Percentiles rank a stretch among this genome's conserved stretches.
Conservation (phyloP, 1,139 yeast genomes). For the Suzukiozyma palmioleophila region DNA sequence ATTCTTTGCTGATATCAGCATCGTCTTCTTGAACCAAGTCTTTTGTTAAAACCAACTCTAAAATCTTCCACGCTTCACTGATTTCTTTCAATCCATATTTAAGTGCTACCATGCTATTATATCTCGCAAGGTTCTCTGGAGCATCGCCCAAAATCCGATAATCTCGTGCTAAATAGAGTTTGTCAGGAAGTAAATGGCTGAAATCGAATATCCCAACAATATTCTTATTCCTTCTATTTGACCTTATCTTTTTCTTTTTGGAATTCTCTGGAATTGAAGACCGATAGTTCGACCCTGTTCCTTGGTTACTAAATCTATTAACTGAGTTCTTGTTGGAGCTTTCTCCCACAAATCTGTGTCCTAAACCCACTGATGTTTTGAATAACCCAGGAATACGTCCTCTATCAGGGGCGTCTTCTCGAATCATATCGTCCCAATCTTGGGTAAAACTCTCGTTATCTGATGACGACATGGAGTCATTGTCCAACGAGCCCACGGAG, state of each 20-base stretch:
- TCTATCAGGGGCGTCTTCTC: constrained; percentile 41
- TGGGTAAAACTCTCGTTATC: constrained; percentile 47
- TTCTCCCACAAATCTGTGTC: constrained; percentile 23
- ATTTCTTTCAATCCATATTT: constrained; percentile 59
- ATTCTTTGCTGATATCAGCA: background rate
- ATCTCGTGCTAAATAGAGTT: constrained; percentile 70
- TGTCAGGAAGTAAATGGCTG: constrained; percentile 68
- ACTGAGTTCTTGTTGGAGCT: constrained; percentile 16
- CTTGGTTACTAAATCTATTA: constrained; percentile 26
- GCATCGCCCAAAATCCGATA: constrained; percentile 66
- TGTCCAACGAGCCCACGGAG: background rate
- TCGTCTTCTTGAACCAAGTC: constrained; percentile 15
- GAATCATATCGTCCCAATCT: constrained; percentile 48
- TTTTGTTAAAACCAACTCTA: constrained; percentile 42
- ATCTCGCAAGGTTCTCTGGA: constrained; percentile 60
- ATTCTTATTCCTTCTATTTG: constrained; percentile 36
- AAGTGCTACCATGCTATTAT: constrained; percentile 71
- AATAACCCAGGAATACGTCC: constrained; percentile 43
- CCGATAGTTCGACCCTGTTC: constrained; percentile 24
- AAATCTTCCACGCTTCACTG: constrained; percentile 75
- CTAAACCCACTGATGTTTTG: constrained; percentile 38
- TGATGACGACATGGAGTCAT: constrained; percentile 16
- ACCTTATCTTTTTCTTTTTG: constrained; percentile 13
- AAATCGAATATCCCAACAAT: constrained; percentile 64
- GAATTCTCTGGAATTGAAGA: constrained; percentile 18